phyloP scores from a whole-genome alignment of 2,329 filamentous ascomycete genomes.

The Penicillium brevicompactum region DNA sequence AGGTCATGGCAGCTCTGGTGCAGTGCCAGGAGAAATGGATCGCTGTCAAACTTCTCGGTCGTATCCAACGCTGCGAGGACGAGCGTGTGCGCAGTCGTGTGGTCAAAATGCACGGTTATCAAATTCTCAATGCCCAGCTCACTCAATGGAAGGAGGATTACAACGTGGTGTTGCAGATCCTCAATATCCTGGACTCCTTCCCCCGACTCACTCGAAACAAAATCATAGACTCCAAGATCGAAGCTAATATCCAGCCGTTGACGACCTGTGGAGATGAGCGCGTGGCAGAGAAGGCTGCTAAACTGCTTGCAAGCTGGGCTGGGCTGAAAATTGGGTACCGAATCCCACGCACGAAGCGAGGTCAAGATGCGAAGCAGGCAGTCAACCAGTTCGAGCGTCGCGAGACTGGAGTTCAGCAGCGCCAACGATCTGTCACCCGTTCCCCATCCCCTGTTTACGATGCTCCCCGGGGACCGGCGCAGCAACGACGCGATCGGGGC shows the following conservation, averaged over 20 bases:
- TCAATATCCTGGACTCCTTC: slow-evolving; percentile 85
- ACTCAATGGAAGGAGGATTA: slow-evolving; percentile 84
- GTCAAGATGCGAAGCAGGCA: slow-evolving; percentile 52
- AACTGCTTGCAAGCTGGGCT: slow-evolving; percentile 80
- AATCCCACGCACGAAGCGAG: slow-evolving; percentile 86
- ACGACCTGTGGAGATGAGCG: slow-evolving; percentile 69
- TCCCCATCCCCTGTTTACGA: slow-evolving; percentile 52
- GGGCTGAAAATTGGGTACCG: slow-evolving; percentile 88
- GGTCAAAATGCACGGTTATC: slow-evolving; percentile 95
- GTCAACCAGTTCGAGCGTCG: slow-evolving; percentile 66
- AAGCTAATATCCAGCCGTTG: slow-evolving; percentile 73
- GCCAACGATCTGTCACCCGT: slow-evolving; percentile 54
- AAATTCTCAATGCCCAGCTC: slow-evolving; percentile 86
- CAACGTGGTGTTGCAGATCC: slow-evolving; percentile 84
- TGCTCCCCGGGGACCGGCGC: slow-evolving; percentile 46
- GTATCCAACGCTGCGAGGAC: slow-evolving; percentile 84
- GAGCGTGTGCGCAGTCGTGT: slow-evolving; percentile 85
- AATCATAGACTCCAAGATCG: slow-evolving; percentile 94
- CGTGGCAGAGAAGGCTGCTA: slow-evolving; percentile 70
- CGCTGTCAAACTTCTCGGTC: slow-evolving; percentile 86
- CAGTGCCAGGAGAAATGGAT: slow-evolving; percentile 99
- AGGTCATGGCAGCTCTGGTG: slow-evolving; percentile 95
- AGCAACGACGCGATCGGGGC: slow-evolving; percentile 60
- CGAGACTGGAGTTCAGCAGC: slow-evolving; percentile 52
- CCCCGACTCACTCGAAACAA: slow-evolving; percentile 94